Evolutionary conservation across 768 basidiomycete species (phyloP), one percentile per base, ranked within the genome.

Genomic region (Serendipita vermifera): DNA sequence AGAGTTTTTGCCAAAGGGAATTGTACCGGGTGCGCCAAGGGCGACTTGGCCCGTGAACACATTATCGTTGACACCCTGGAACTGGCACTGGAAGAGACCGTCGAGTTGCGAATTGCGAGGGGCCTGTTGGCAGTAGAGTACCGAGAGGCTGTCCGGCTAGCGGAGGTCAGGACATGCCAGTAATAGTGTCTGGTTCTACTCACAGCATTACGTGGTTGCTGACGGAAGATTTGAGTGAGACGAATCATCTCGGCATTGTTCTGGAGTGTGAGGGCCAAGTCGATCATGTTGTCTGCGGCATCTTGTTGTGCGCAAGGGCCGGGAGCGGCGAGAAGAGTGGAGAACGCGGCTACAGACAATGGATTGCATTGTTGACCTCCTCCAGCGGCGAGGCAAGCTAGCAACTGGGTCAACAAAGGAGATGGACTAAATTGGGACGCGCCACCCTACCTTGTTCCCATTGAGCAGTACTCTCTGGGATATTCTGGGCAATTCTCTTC

Each of bases 31-130:
- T 5, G 59, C 65, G 20, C 79, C 79, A 33, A 73, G 69, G 6
- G 66, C 59, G 40, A 69, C 57, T 38, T 72, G 71, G 35, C 74
- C 73, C 48, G 73, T 73, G 60, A 80, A 80, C 1, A 66, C 70
- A 7, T 60, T 68, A 33, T 68, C 69, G 51, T 78, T 63, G 22
- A 70, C 71, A 55, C 77, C 73, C 20, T 57, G 35, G 66, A 74
- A 80, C 64, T 81, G 80, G 63, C 78, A 80, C 62, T 80, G 79
- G 69, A 75, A 80, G 29, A 77, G 68, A 5, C 78, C 78, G 48
- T 73, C 69, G 11, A 82, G 72, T 63, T 80, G 76, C 0, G 67
- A 24, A 59, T 81, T 80, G 57, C 64, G 65, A 14, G 78, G 77
- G 0, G 77, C 72, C n/a, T 68, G 61, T 59, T 80, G 73, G 65